Percentiles rank a stretch among this genome's conserved stretches.
Evolutionary conservation across 2,329 filamentous ascomycete species (phyloP).

Genomic region (Penicillium sp.): DNA sequence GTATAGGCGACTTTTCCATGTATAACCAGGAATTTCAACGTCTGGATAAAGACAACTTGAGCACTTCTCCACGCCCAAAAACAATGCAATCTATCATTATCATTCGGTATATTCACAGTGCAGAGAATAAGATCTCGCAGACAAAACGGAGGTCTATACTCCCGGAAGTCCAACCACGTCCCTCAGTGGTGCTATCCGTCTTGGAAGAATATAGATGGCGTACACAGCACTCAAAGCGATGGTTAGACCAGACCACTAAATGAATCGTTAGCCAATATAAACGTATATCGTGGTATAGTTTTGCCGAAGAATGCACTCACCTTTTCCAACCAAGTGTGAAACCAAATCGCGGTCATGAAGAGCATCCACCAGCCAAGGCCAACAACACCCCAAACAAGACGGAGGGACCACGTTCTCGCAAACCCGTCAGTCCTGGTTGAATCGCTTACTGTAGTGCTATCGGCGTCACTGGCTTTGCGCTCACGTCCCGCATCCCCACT

Average conservation of each 20-base stretch:
- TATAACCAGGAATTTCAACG: not conserved
- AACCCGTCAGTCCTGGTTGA: conserved; percentile 45
- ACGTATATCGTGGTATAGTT: not conserved
- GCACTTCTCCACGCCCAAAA: not conserved
- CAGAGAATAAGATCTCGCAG: not conserved
- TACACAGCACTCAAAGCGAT: conserved; percentile 51
- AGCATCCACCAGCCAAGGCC: conserved; percentile 89
- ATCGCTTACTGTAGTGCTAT: conserved; percentile 22
- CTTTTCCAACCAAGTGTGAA: conserved; percentile 99
- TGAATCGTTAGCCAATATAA: conserved; percentile 6
- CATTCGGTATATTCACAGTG: conserved; percentile 9
- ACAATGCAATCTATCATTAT: conserved; percentile 15
- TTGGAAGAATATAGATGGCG: conserved; percentile 52
- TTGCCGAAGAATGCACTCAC: conserved; percentile 48
- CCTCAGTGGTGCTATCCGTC: conserved; percentile 45
- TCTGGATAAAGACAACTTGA: not conserved
- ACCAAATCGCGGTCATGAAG: conserved; percentile 97
- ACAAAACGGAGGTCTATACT: conserved; percentile 22
- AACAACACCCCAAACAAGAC: conserved; percentile 57
- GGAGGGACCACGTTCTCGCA: conserved; percentile 56
- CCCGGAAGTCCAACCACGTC: conserved; percentile 47
- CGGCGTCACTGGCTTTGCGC: conserved; percentile 27
- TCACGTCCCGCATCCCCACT: conserved; percentile 42
- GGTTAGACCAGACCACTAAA: conserved; percentile 50
- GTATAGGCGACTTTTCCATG: not conserved